Evolutionary conservation across 1,284 basidiomycete species (phyloP).

Genomic region (Coniophora puteana): DNA sequence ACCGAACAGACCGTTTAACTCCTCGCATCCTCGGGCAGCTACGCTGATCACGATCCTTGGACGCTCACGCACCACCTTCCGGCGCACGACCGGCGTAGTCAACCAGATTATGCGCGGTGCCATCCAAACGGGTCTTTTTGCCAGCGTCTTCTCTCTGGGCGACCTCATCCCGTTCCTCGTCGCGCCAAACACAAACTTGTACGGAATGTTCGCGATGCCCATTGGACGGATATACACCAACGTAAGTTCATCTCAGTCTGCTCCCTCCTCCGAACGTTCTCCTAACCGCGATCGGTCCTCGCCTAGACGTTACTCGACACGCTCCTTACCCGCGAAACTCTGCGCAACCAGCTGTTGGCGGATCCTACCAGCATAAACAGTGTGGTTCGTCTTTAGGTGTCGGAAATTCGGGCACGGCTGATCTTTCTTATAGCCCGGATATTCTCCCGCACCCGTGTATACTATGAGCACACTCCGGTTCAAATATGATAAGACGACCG

Average conservation of each 20-base stretch:
- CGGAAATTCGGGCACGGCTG: background rate
- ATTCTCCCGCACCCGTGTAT: too few species aligned
- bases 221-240: constrained; percentile 43
- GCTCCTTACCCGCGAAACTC: constrained; percentile 31
- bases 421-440: too few species aligned
- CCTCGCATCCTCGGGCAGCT: too few species aligned
- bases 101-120: constrained; percentile 22
- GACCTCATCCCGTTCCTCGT: constrained; percentile 16
- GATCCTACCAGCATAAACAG: too few species aligned
- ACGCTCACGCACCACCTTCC: constrained; percentile 17
- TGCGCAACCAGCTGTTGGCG: constrained; percentile 20
- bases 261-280: background rate
- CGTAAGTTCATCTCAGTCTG: constrained; percentile 22
- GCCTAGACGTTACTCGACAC: constrained; percentile 38
- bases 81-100: constrained; percentile 17
- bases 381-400: background rate
- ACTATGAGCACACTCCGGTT: too few species aligned
- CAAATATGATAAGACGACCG: too few species aligned
- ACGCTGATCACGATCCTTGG: constrained; percentile 11
- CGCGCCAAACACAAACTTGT: constrained; percentile 34
- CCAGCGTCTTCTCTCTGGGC: constrained; percentile 19
- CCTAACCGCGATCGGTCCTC: background rate
- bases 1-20: too few species aligned
- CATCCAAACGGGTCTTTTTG: constrained; percentile 23
- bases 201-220: constrained; percentile 42